These are phyloP conservation scores for Nicotiana tomentosiformis DNA, from an alignment of 257 asterid species.

Conservation along the genomic window DNA sequence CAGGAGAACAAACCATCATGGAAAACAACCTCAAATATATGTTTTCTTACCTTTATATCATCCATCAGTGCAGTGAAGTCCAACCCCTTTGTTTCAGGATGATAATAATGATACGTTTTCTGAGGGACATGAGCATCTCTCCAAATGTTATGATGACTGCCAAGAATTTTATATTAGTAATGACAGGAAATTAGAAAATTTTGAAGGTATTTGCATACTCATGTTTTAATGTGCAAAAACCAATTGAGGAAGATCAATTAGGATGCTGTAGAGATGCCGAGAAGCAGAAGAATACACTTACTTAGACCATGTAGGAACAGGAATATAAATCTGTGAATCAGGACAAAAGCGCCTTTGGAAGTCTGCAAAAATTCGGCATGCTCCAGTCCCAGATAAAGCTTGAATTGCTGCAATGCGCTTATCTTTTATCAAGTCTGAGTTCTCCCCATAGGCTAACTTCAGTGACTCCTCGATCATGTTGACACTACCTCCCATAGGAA, in stretches of 20 bases:
- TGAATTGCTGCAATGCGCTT: conserved; percentile 88
- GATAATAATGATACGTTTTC: conserved; percentile 81
- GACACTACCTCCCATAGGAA: conserved; percentile 96
- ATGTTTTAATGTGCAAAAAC: background rate
- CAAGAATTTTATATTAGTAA: conserved; percentile 18
- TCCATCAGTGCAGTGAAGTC: conserved; percentile 78
- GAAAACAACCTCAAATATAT: background rate
- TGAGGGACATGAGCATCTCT: conserved; percentile 92
- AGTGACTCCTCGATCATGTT: conserved; percentile 79
- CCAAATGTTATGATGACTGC: conserved; percentile 99
- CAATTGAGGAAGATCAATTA: background rate
- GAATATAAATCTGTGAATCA: conserved; percentile 75
- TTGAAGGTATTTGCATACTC: conserved; percentile 2
- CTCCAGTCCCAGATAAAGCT: conserved; percentile 96
- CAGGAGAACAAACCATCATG: background rate
- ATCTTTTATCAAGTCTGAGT: conserved; percentile 76
- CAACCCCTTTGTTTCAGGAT: conserved; percentile 83
- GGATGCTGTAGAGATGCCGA: background rate
- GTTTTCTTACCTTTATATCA: conserved; percentile 62
- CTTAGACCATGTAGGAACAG: conserved; percentile 98
- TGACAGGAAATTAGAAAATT: background rate
- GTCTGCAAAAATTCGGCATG: conserved; percentile 94
- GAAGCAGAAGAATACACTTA: conserved; percentile 33
- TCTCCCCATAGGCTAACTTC: conserved; percentile 90
- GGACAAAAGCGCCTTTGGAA: conserved; percentile 92